A percentile compares a stretch with the other conserved stretches of the same genome.
phyloP scores from a whole-genome alignment of 2,329 filamentous ascomycete species.

The Triangularia verruculosa region DNA sequence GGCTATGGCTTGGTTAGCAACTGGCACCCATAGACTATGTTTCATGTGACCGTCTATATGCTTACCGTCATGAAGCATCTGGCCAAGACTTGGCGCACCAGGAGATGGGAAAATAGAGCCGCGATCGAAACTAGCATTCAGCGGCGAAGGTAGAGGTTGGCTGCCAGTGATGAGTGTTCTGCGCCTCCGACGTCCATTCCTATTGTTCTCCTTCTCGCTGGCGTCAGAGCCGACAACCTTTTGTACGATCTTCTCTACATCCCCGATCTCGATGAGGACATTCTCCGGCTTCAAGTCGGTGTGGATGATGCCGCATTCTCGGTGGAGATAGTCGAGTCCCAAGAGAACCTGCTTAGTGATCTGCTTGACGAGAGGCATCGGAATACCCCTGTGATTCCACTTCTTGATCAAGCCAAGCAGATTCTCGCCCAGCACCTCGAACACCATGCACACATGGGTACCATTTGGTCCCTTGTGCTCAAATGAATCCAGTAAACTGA shows the following conservation, averaged over 20 bases:
- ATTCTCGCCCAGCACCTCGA: conserved; percentile 96
- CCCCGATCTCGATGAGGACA: conserved; percentile 96
- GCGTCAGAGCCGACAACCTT: conserved; percentile 84
- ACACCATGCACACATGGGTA: conserved; percentile 98
- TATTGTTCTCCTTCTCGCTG: conserved; percentile 77
- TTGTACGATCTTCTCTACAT: conserved; percentile 97
- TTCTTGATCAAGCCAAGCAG: conserved; percentile 92
- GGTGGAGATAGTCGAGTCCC: conserved; percentile 91
- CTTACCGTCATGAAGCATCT: conserved; percentile 78
- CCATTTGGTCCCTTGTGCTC: conserved; percentile 97
- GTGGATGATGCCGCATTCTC: conserved; percentile 98
- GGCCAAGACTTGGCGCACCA: conserved; percentile 73
- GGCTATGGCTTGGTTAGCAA: conserved; percentile 19
- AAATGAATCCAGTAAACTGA: conserved; percentile 93
- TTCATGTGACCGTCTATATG: background rate
- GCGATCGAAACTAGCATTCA: conserved; percentile 87
- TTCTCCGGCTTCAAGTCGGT: conserved; percentile 98
- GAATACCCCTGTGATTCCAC: conserved; percentile 97
- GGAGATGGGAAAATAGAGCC: conserved; percentile 66
- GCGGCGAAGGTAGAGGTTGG: conserved; percentile 89
- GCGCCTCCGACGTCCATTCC: conserved; percentile 84
- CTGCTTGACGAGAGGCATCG: conserved; percentile 94
- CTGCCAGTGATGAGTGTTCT: conserved; percentile 95
- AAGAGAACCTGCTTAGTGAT: conserved; percentile 98
- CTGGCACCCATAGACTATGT: background rate